Percentiles rank a stretch among this genome's conserved stretches.
Conservation (phyloP, 805 yeast species). For the Starmerella potacharoeniae region DNA sequence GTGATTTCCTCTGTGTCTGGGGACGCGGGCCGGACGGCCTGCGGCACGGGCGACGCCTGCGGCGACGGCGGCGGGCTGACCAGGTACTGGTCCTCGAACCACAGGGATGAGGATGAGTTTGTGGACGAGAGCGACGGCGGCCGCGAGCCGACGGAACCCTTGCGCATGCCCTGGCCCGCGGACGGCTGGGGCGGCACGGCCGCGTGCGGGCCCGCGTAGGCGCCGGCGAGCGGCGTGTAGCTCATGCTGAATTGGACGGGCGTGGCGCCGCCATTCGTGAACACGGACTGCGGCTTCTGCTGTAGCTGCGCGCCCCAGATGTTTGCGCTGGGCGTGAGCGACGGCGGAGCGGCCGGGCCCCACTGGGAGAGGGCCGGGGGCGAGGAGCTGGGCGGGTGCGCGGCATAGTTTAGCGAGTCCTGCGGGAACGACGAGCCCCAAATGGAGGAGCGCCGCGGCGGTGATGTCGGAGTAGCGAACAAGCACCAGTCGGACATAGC, state of each 20-base stretch:
- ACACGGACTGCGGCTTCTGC: not conserved
- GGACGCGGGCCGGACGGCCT: not conserved
- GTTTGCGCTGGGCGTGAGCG: constrained; percentile 1
- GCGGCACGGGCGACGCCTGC: not conserved
- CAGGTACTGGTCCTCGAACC: constrained; percentile 12
- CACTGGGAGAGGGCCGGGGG: not conserved
- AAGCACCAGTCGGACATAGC: not conserved
- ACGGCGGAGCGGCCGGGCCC: not conserved
- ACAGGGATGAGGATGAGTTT: constrained; percentile 1
- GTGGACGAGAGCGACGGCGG: constrained; percentile 1
- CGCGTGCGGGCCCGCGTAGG: not conserved
- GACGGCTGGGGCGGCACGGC: not conserved
- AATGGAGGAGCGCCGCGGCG: constrained; percentile 5
- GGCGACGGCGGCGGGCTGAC: constrained; percentile 11
- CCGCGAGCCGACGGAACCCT: not conserved
- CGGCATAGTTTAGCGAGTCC: not conserved
- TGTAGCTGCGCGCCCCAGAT: constrained; percentile 4
- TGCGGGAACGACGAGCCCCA: not conserved
- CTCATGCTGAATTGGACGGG: not conserved
- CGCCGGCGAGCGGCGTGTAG: not conserved
- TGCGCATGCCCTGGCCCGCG: not conserved
- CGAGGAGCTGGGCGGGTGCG: not conserved
- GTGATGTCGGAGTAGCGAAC: constrained; percentile 1
- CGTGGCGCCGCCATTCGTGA: not conserved
- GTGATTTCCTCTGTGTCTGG: constrained; percentile 4